Conservation (phyloP, 768 basidiomycete species). For the Tricholoma terreum region DNA sequence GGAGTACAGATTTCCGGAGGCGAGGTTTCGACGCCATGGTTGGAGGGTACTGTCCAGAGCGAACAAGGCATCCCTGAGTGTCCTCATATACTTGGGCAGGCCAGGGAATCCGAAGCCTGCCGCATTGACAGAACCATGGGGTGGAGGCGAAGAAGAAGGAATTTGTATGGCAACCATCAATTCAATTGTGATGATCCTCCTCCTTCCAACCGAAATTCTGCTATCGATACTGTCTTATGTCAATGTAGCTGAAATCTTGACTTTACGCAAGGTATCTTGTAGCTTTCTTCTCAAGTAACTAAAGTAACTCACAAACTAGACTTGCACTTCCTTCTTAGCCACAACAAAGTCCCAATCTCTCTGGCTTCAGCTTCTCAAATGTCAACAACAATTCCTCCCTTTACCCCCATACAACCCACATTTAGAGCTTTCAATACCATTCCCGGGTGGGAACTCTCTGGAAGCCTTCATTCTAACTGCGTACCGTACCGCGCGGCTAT, state of each 20-base stretch:
- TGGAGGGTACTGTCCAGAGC: too few relatives aligned
- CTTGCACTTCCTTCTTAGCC: neutral
- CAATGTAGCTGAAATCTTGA: constrained; percentile 2
- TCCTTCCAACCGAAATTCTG: constrained; percentile 11
- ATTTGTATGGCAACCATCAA: too few relatives aligned
- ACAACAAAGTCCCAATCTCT: neutral
- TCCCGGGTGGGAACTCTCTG: neutral
- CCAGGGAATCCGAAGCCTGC: too few relatives aligned
- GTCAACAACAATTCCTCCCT: neutral
- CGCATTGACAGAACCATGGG: too few relatives aligned
- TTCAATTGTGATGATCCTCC: too few relatives aligned
- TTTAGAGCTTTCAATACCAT: neutral
- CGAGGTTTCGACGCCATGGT: neutral
- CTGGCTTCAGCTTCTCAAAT: neutral
- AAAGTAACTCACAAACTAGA: too few relatives aligned
- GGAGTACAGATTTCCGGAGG: constrained; percentile 20
- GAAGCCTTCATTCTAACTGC: constrained; percentile 8
- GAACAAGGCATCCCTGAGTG: too few relatives aligned
- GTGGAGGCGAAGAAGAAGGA: too few relatives aligned
- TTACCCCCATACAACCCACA: neutral
- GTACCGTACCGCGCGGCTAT: constrained; percentile 7
- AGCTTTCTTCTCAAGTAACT: neutral
- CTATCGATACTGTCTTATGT: constrained; percentile 5
- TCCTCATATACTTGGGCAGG: too few relatives aligned
- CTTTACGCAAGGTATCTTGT: neutral